phyloP scores from a whole-genome alignment of 495 filamentous ascomycete species.

The Cetradonia linearis region DNA sequence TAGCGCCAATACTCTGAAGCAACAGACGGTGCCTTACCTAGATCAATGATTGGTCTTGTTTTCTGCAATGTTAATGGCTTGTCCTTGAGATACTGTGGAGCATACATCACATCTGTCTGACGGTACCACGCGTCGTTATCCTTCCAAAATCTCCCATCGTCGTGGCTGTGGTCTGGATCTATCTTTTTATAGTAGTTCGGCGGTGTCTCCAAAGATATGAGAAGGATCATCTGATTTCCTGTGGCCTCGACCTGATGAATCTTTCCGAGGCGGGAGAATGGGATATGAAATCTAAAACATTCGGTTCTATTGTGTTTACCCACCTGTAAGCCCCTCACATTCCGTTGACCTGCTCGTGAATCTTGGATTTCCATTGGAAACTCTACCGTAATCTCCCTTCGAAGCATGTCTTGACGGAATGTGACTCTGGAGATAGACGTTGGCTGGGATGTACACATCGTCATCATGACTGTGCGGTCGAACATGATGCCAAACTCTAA shows the following conservation, averaged over 20 bases:
- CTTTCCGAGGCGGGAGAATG: conserved; percentile 50
- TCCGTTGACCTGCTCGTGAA: conserved; percentile 25
- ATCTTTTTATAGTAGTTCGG: conserved; percentile 54
- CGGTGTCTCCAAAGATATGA: conserved; percentile 54
- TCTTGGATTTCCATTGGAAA: conserved; percentile 35
- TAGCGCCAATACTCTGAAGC: conserved; percentile 20
- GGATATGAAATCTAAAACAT: conserved; percentile 48
- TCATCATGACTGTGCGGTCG: conserved; percentile 34
- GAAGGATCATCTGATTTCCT: conserved; percentile 31
- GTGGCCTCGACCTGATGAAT: conserved; percentile 40
- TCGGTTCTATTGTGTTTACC: conserved; percentile 16
- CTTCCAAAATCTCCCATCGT: conserved; percentile 45
- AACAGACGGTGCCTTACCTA: conserved; percentile 42
- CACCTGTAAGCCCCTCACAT: background rate
- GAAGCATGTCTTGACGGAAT: conserved; percentile 38
- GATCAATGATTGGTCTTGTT: conserved; percentile 53
- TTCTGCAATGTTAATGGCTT: conserved; percentile 47
- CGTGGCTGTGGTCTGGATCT: conserved; percentile 33
- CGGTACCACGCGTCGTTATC: conserved; percentile 64
- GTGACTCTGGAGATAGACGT: conserved; percentile 2
- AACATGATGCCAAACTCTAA: conserved; percentile 26
- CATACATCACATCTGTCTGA: conserved; percentile 56
- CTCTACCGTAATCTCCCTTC: conserved; percentile 34
- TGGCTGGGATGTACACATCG: conserved; percentile 32
- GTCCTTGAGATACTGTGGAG: conserved; percentile 31